Evolutionary conservation across 2,329 filamentous ascomycete species (phyloP).

Genomic region (Cladorrhinum sp.): DNA sequence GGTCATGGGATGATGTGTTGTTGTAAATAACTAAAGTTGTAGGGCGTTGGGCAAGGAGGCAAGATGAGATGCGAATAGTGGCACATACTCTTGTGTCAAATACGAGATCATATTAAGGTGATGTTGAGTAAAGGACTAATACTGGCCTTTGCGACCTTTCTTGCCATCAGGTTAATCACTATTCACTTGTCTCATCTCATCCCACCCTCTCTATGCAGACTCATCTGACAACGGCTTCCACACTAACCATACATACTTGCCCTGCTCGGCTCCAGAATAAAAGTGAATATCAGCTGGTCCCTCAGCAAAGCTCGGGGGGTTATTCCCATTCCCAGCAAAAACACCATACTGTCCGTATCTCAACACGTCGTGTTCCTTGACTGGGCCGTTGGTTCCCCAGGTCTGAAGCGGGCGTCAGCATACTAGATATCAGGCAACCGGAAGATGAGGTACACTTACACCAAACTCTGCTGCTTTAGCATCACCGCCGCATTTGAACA

Average conservation of each 20-base stretch:
- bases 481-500: conserved; percentile 10
- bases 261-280: conserved; percentile 9
- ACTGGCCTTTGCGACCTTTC: too few species aligned
- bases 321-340: conserved; percentile 8
- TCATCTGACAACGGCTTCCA: conserved; percentile 7
- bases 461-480: conserved; percentile 1
- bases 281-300: conserved; percentile 14
- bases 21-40: too few species aligned
- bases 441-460: conserved; percentile 1
- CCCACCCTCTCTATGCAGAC: background rate
- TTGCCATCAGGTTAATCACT: too few species aligned
- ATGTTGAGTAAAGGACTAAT: too few species aligned
- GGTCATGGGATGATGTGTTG: too few species aligned
- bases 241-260: conserved; percentile 16
- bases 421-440: background rate
- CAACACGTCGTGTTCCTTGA: conserved; percentile 1
- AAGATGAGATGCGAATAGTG: too few species aligned
- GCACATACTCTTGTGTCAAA: too few species aligned
- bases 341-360: conserved; percentile 13
- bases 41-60: too few species aligned
- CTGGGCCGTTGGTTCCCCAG: background rate
- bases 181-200: background rate
- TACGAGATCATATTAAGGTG: too few species aligned
- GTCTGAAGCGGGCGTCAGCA: background rate
- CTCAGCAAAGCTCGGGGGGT: conserved; percentile 5